phyloP scores from a whole-genome alignment of 345 rosid genomes.

The Ricinus communis region DNA sequence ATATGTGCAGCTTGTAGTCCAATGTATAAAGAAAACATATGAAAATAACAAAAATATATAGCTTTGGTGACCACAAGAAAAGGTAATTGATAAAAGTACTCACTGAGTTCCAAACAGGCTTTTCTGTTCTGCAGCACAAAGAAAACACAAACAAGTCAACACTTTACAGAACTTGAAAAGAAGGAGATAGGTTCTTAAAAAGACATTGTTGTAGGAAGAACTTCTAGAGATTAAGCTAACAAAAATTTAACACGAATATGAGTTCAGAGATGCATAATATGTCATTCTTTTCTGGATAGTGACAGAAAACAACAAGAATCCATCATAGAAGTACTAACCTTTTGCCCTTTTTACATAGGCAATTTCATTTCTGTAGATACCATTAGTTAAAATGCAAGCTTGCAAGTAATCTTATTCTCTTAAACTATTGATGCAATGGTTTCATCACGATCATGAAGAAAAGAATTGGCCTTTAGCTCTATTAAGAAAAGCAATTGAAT shows the following conservation, averaged over 20 bases:
- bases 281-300: too few species aligned
- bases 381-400: background rate
- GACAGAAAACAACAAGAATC: too few species aligned
- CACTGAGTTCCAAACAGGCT: constrained; percentile 86
- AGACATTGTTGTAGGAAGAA: background rate
- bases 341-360: too few species aligned
- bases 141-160: background rate
- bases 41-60: background rate
- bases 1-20: background rate
- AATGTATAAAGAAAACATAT: background rate
- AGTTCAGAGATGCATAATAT: background rate
- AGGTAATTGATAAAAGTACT: constrained; percentile 26
- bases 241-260: background rate
- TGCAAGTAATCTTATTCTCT: background rate
- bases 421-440: background rate
- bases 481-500: too few species aligned
- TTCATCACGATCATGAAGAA: background rate
- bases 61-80: constrained; percentile 1
- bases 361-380: background rate
- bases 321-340: too few species aligned
- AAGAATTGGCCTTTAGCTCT: background rate
- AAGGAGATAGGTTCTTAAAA: background rate
- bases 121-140: constrained; percentile 68
- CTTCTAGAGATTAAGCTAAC: background rate
- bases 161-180: background rate